These are phyloP conservation scores for Bullera alba DNA, from an alignment of 768 basidiomycete species.

Conservation along the genomic window DNA sequence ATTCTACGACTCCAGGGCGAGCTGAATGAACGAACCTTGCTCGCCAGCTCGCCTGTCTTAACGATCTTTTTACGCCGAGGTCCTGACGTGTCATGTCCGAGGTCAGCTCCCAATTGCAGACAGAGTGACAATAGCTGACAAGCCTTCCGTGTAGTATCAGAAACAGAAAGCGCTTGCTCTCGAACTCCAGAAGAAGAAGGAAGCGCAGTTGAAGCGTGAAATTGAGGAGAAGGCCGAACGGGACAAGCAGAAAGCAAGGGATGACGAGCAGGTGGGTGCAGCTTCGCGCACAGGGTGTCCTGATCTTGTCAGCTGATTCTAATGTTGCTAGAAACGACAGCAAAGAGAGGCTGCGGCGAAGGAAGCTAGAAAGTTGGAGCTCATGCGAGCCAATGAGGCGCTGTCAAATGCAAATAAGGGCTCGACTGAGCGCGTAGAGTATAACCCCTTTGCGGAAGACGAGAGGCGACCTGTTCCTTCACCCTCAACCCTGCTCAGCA, in stretches of 20 bases:
- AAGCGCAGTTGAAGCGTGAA: constrained; percentile 28
- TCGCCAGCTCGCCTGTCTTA: constrained; percentile 2
- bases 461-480: constrained; percentile 5
- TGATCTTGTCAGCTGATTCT: neutral
- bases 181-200: constrained; percentile 27
- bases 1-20: no score
- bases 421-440: constrained; percentile 9
- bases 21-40: constrained; percentile 9
- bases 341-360: constrained; percentile 25
- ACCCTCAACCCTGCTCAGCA: neutral
- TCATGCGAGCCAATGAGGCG: constrained; percentile 26
- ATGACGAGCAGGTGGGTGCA: constrained; percentile 25
- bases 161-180: constrained; percentile 22
- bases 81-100: no score
- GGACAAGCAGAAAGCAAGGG: constrained; percentile 28
- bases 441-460: constrained; percentile 39
- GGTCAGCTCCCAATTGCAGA: no score
- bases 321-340: constrained; percentile 3
- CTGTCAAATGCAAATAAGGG: constrained; percentile 9
- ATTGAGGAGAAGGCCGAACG: constrained; percentile 19
- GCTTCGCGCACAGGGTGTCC: neutral
- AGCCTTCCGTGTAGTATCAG: constrained; percentile 29
- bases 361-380: constrained; percentile 26
- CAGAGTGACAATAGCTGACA: no score
- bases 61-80: no score